Percentiles rank a stretch among this genome's conserved stretches.
Evolutionary conservation across 306 rosid genomes (phyloP).

Genomic region (Ormosia semicastrata): DNA sequence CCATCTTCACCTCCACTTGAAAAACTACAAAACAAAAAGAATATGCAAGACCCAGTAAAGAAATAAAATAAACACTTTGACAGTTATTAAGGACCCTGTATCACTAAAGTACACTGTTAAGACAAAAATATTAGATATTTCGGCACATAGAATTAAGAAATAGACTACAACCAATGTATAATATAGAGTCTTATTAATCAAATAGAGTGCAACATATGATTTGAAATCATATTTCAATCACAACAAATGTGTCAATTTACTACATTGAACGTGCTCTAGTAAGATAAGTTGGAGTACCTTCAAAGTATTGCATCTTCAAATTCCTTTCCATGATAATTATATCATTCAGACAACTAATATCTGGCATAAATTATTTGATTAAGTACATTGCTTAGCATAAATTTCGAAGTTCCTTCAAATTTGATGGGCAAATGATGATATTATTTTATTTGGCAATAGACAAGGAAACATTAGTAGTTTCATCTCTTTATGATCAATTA

Average conservation of each 20-base stretch:
- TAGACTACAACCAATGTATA: not conserved
- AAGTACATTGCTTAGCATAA: not conserved
- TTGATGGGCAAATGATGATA: not conserved
- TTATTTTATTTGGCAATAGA: not conserved
- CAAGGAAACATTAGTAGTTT: not conserved
- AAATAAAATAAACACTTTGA: not conserved
- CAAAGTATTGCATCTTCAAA: not conserved
- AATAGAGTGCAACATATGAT: not conserved
- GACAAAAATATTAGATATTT: not conserved
- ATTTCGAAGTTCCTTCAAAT: not conserved
- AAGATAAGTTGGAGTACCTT: not conserved
- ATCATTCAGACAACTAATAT: not conserved
- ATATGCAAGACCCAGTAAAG: not conserved
- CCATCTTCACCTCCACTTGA: slow-evolving; percentile 99
- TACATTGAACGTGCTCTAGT: not conserved
- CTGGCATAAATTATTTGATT: not conserved
- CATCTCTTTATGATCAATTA: not conserved
- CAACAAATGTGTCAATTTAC: not conserved
- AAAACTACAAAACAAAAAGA: slow-evolving; percentile 52
- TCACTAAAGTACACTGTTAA: not conserved
- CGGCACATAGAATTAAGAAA: not conserved
- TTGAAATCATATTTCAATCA: not conserved
- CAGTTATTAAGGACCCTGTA: not conserved
- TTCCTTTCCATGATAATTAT: not conserved
- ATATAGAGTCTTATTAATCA: not conserved